Evolutionary conservation across 1,139 yeast genomes (phyloP), one percentile per base, ranked within the genome.

Genomic region (Yueomyces sp.): DNA sequence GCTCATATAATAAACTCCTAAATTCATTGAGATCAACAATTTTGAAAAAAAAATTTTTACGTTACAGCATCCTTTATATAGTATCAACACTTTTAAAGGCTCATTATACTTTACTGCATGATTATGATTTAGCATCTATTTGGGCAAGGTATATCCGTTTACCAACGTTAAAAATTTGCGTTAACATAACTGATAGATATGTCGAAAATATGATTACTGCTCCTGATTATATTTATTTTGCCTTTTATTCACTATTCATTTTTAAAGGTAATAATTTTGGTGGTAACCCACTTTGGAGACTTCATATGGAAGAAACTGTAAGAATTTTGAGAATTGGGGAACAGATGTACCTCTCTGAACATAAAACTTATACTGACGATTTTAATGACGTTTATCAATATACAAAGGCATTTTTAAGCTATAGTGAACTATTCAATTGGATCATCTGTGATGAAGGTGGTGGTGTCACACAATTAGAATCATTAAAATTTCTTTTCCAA

Each of bases 401-500:
- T 7, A 32, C 44, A 25, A 46, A 47, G 35, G 45, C 45, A 28
- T 34, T 38, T 33, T 46, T 47, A 26, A 42, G 47, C 34, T 43
- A 41, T 36, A 42, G 45, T 12, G 48, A 47, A 38, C 37, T 44
- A 6, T 36, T 44, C 32, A 46, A 48, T 7, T 41, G 44, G 36
- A 45, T 47, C 7, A 41, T 46, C 5, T 39, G 48, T 4, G 50
- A 47, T 36, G 45, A 46, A n/a, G 48, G 47, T 26, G 50, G 50
- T 26, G 42, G 41, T 4, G 32, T 47, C 2, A 36, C 37, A 19
- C 39, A 29, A 12, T 30, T 34, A 11, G 31, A 35, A 29, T 46
- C 42, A 6, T 37, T 47, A 25, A 36, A 44, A 7, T 27, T 28
- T 33, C 35, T 45, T 12, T 40, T 30, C 46, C 8, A 33, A 25